Evolutionary conservation across 176 grass and related monocot species (phyloP), one percentile per base, ranked within the genome.

Genomic region (Aegilops speltoides): DNA sequence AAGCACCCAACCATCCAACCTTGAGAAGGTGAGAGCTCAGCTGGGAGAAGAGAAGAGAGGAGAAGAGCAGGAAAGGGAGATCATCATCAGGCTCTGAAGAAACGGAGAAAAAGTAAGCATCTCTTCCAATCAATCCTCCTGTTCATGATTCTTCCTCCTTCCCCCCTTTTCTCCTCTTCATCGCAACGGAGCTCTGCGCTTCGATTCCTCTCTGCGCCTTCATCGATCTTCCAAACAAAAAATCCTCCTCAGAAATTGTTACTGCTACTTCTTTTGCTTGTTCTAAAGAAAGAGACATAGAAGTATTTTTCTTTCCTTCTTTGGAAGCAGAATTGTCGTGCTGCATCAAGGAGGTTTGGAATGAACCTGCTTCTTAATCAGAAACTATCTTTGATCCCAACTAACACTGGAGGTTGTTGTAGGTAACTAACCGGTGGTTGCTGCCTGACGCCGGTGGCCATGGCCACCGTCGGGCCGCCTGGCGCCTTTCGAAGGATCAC

Each of bases 381-480:
- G 22, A 68, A 82, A 63, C 24, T 54, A 54, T 79, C 31, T 87
- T 46, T 25, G 9, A 34, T 85, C 22, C 63, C 33, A 78, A 70
- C 82, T 82, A 57, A 85, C 68, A 52, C 19, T n/a, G 68, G 43
- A 59, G 65, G 70, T 8, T 76, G n/a, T 81, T 82, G 24, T 32
- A 91, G 90, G 82, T 86, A 86, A 86, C 50, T 85, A 85, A 85
- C 40, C 17, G 4, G 9, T 68, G 24, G 66, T 62, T 64, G 59
- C 81, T 75, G 68, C 12, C 24, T 85, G 14, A 31, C 38, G 14
- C 71, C 8, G 16, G 75, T 26, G 59, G 60, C 12, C 68, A 93
- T 95, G 93, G 88, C 90, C 68, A 87, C 87, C 66, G 48, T 89
- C 82, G 80, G 89, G 86, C 90, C 86, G 36, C 87, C 81, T 31